A percentile compares a stretch with the other conserved stretches of the same genome.
Evolutionary conservation across 2,329 filamentous ascomycete genomes (phyloP).

Genomic region (Aspergillus udagawae): DNA sequence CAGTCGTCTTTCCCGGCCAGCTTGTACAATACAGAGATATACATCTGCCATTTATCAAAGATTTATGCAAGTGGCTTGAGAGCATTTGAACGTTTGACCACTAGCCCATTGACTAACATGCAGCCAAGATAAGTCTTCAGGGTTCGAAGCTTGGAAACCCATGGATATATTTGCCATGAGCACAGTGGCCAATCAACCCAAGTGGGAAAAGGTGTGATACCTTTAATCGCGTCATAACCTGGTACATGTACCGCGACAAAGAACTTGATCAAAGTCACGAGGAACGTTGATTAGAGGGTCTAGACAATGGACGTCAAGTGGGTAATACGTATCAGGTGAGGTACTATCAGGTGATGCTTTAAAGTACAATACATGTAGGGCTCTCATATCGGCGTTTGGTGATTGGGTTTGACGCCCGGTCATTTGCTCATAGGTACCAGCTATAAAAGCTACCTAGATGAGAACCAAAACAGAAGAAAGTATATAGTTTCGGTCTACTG

Average conservation of each 20-base stretch:
- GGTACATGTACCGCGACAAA: not conserved
- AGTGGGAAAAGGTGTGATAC: not conserved
- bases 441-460: not conserved
- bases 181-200: not conserved
- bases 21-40: not conserved
- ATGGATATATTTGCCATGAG: not conserved
- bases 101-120: not conserved
- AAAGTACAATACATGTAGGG: not conserved
- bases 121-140: not conserved
- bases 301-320: not conserved
- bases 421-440: not conserved
- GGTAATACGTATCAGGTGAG: not conserved
- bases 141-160: not conserved
- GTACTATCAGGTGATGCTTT: not conserved
- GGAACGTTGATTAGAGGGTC: not conserved
- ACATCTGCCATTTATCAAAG: not conserved
- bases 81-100: not conserved
- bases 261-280: not conserved
- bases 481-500: not conserved
- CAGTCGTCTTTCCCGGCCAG: not conserved
- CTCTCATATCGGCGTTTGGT: not conserved
- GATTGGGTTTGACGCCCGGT: not conserved
- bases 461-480: not conserved
- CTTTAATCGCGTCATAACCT: not conserved
- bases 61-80: not conserved